Evolutionary conservation across 2,329 filamentous ascomycete species (phyloP), one percentile per base, ranked within the genome.

Genomic region (Nectriaceae sp.): DNA sequence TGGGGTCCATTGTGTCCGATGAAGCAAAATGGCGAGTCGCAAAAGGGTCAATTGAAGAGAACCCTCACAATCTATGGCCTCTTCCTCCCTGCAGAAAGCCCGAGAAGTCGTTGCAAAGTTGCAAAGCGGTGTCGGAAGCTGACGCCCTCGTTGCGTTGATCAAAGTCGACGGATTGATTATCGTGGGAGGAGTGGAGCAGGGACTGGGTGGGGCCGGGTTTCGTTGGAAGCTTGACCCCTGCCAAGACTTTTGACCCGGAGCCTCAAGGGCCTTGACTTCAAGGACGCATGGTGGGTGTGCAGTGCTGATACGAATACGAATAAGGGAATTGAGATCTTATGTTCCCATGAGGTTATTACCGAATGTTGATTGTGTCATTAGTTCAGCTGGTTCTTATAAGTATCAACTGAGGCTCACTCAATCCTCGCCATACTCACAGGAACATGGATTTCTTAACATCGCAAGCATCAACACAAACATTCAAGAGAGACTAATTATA

Each of bases 201-300:
- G 43, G 16, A 19, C 33, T n/a, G 20, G 40, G 49, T 55, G 55
- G 52, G 43, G 42, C 40, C 24, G 44, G 33, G 16, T 36, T 38
- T 26, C 52, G 26, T 8, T 8, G 26, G 33, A 6, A 11, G 33
- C 6, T 11, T 6, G 16, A 41, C 51, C 53, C 42, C 51, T 59
- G 53, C 53, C 57, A 55, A 59, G 53, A 29, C 31, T 18, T 18
- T 37, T 11, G 16, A 37, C 26, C 15, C n/a, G n/a, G n/a, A n/a
- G n/a, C n/a, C n/a, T n/a, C n/a, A n/a, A n/a, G n/a, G n/a, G n/a
- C n/a, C n/a, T n/a, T n/a, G n/a, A n/a, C n/a, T n/a, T n/a, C n/a
- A n/a, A n/a, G n/a, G n/a, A n/a, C n/a, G n/a, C n/a, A n/a, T n/a
- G n/a, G n/a, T n/a, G n/a, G n/a, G n/a, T n/a, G n/a, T n/a, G n/a